Evolutionary conservation across 768 basidiomycete genomes (phyloP), one percentile per base, ranked within the genome.

Genomic region (Trametes sanguinea): DNA sequence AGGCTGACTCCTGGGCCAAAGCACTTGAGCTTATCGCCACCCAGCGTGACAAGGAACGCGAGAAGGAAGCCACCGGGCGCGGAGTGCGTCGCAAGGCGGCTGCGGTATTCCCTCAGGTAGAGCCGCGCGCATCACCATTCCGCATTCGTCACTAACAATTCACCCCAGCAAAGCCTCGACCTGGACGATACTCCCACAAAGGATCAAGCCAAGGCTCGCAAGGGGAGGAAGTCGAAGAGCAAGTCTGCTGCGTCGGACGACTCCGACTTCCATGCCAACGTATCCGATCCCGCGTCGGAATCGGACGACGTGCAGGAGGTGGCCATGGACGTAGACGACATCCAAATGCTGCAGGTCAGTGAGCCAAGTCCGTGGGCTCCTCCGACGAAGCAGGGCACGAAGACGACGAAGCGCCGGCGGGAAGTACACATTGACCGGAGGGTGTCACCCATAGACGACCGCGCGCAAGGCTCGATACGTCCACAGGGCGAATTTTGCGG

Each of bases 1-100:
- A 86, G 57, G 80, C 77, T 33, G 88, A 93, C 72, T 92, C 92
- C n/a, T 95, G 93, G 94, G 83, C 88, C 10, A 81, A 84, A 55
- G 85, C 91, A 9, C 74, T 95, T 47, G 74, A 80, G 57, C 78
- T 76, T 39, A 79, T 82, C 54, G 78, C 76, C 53, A 74, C 77
- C 13, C 74, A 78, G 59, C 76, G 83, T 60, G 81, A 80, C 57
- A 81, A 76, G 67, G 72, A 73, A 30, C 71, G 80, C 59, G 83
- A 82, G 46, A 71, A 80, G 37, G 85, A 83, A 51, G 73, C 75
- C 44, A 88, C 86, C 2, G 92, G 91, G 46, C 85, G 91, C 66
- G 90, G 92, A 39, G 87, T 81, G 29, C 85, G 90, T 62, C 85
- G 91, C 37, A 85, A 82, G 52, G 90, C 91, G 51, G 87, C 83